Evolutionary conservation across 805 yeast species (phyloP).

Genomic region (Saturnispora galanensis): DNA sequence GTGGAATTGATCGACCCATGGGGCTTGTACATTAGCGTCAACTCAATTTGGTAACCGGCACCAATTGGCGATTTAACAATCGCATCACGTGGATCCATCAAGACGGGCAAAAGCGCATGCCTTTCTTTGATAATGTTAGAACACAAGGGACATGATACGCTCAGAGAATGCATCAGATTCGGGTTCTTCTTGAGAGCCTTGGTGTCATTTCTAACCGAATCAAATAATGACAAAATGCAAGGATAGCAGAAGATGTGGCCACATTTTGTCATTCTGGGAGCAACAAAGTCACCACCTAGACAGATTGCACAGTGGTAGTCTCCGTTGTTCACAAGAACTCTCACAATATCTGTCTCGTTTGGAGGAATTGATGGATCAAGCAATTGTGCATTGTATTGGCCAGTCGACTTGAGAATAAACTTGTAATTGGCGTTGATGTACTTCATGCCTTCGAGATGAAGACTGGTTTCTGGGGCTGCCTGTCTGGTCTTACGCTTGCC

Average conservation of each 20-base stretch:
- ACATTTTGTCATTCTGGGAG: constrained; percentile 92
- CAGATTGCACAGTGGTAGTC: constrained; percentile 82
- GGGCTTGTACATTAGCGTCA: constrained; percentile 56
- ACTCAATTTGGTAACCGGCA: constrained; percentile 41
- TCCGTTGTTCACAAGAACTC: constrained; percentile 68
- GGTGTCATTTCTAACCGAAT: constrained; percentile 26
- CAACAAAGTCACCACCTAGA: constrained; percentile 69
- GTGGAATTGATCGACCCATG: constrained; percentile 24
- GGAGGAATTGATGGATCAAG: constrained; percentile 71
- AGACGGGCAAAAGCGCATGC: constrained; percentile 57
- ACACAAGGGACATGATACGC: constrained; percentile 63
- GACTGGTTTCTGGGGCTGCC: constrained; percentile 3
- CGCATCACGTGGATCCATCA: constrained; percentile 33
- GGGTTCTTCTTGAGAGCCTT: constrained; percentile 15
- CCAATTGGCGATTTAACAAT: constrained; percentile 44
- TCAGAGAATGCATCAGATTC: constrained; percentile 21
- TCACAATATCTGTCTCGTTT: constrained; percentile 46
- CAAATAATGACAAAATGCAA: constrained; percentile 66
- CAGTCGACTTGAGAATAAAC: constrained; percentile 63
- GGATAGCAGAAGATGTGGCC: constrained; percentile 87
- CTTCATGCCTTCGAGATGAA: constrained; percentile 51
- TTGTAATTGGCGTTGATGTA: constrained; percentile 79
- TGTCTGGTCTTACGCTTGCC: constrained; percentile 12
- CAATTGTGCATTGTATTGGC: constrained; percentile 46
- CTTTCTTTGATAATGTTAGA: constrained; percentile 43